These are phyloP conservation scores for Diplocarpon mali DNA, from an alignment of 2,329 filamentous ascomycete species.

Conservation along the genomic window DNA sequence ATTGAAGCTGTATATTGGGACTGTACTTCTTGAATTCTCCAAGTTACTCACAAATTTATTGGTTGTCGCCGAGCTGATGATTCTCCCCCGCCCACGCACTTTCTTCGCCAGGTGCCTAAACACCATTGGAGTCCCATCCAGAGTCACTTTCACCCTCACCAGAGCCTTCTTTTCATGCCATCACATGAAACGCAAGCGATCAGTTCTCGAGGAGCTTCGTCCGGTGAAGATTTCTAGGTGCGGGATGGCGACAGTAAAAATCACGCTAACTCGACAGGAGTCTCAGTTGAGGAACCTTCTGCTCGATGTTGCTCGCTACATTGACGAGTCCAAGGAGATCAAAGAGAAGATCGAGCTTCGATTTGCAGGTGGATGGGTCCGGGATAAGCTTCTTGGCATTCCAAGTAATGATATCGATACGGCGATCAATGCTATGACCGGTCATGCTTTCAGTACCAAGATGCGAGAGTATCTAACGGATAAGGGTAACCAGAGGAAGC, in stretches of 20 bases:
- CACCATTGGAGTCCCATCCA: constrained; percentile 13
- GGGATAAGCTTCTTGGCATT: constrained; percentile 67
- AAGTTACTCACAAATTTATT: no score
- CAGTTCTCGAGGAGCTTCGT: constrained; percentile 23
- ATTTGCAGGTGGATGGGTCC: constrained; percentile 81
- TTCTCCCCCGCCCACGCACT: constrained; percentile 3
- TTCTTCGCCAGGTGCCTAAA: constrained; percentile 1
- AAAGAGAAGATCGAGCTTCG: constrained; percentile 52
- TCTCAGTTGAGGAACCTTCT: constrained; percentile 62
- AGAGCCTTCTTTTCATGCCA: constrained; percentile 12
- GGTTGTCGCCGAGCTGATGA: constrained; percentile 8
- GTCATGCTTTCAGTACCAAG: constrained; percentile 59
- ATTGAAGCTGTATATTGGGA: no score
- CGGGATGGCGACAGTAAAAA: constrained; percentile 22
- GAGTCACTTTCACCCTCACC: constrained; percentile 9
- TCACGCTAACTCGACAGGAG: constrained; percentile 60
- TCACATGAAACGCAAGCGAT: constrained; percentile 26
- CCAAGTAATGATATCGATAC: constrained; percentile 75
- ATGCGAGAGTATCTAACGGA: constrained; percentile 58
- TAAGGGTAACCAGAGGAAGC: constrained; percentile 48
- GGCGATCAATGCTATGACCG: constrained; percentile 78
- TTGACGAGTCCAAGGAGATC: constrained; percentile 41
- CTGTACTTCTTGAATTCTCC: no score
- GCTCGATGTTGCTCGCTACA: constrained; percentile 66
- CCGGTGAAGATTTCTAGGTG: constrained; percentile 13